Evolutionary conservation across 2,329 filamentous ascomycete species (phyloP).

Genomic region (Fusarium nanum): DNA sequence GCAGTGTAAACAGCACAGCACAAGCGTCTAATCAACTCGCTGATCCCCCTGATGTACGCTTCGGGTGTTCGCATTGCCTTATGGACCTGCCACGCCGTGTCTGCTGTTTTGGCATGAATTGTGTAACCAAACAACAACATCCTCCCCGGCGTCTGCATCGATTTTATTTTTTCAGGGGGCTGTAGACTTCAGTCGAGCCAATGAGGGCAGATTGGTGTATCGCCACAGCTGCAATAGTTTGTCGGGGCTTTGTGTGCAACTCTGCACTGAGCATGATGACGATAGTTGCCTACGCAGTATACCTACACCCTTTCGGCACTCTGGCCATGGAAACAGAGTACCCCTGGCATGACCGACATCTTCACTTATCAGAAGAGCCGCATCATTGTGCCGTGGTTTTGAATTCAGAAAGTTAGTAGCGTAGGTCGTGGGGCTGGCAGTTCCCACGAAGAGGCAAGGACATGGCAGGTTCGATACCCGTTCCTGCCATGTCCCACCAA

Average conservation of each 20-base stretch:
- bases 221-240: conserved; percentile 11
- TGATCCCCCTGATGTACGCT: conserved; percentile 21
- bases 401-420: neutral
- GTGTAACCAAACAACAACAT: conserved; percentile 30
- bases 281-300: conserved; percentile 10
- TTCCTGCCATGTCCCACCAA: neutral
- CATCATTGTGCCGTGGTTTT: conserved; percentile 10
- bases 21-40: conserved; percentile 4
- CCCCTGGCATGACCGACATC: neutral
- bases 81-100: conserved; percentile 29
- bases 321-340: neutral
- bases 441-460: neutral
- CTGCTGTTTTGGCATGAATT: conserved; percentile 39
- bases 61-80: conserved; percentile 35
- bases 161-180: conserved; percentile 1
- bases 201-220: conserved; percentile 16
- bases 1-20: neutral
- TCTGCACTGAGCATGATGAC: conserved; percentile 10
- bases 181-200: conserved; percentile 4
- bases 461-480: conserved; percentile 2
- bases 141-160: conserved; percentile 31
- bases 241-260: conserved; percentile 6
- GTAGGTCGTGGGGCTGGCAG: neutral
- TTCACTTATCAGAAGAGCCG: neutral
- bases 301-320: neutral